Evolutionary conservation across 805 yeast species (phyloP), one percentile per base, ranked within the genome.

Genomic region (Monosporozyma aquatica): DNA sequence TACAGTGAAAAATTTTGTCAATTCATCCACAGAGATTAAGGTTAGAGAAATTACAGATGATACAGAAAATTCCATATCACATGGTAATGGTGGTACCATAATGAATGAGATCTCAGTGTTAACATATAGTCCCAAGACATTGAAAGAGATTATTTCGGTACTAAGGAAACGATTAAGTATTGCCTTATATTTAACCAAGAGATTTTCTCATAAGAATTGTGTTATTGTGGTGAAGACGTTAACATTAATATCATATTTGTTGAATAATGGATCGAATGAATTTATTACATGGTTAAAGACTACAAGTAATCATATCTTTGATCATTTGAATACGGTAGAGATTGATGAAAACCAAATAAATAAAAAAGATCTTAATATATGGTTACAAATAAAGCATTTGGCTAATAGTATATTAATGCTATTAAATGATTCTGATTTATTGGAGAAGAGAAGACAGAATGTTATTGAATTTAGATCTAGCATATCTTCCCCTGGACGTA

Each of bases 31-130:
- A 20, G 72, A 66, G 44, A 43, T 61, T 5, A 68, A 55, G 44
- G 64, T 69, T 13, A 65, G 58, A 45, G 60, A 64, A 17, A 76
- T 80, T 7, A 76, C 81, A 6, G 57, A 58, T 20, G 72, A 69
- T 48, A 68, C 67, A 44, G 80, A 76, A 44, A 35, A 34, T 29
- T 18, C 39, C 7, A 25, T 36, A 9, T 64, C 69, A 1, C 62
- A 69, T 50, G 79, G 82, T 1, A 81, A 81, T 0, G 72, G 74
- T 6, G 73, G 76, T n/a, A 62, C 70, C 5, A 72, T 77, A 45
- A 61, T 78, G 53, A 70, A 71, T 44, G 76, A 75, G 39, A 58
- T 78, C 2, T 68, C 80, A 1, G 58, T 64, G 3, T 54, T 75
- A 18, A 68, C 82, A 0, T 66, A 63, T 42, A 58, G 67, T 38